A percentile compares a stretch with the other conserved stretches of the same genome.
Evolutionary conservation across 768 basidiomycete species (phyloP).

Genomic region (Pleurotus citrinopileatus): DNA sequence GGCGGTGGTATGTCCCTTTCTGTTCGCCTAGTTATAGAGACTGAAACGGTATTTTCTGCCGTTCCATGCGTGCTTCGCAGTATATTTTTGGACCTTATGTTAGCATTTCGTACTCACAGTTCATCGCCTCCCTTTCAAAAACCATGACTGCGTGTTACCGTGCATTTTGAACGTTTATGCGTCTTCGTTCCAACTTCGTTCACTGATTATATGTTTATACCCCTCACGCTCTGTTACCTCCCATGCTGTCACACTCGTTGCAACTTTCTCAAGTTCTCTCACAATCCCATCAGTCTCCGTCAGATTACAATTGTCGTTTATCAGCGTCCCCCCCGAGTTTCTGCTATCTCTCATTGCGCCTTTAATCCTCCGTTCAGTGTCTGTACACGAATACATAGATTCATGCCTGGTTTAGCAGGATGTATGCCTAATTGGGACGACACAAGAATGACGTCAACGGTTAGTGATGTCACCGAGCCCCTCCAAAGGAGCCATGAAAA

Average conservation of each 20-base stretch:
- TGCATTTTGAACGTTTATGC: no score
- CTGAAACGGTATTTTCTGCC: no score
- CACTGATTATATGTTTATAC: neutral
- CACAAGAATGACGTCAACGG: neutral
- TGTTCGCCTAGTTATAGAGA: no score
- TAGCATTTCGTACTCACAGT: no score
- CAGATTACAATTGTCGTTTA: no score
- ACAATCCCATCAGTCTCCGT: neutral
- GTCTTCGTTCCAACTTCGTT: no score
- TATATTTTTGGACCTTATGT: no score
- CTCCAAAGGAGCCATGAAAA: no score
- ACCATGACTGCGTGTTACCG: no score
- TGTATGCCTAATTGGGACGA: neutral
- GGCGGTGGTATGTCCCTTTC: neutral
- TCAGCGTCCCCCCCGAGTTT: neutral
- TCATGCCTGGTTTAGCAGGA: neutral
- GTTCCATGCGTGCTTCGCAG: no score
- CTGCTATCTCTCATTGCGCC: neutral
- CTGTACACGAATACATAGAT: neutral
- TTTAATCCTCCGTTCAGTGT: no score
- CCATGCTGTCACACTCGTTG: neutral
- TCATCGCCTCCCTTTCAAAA: no score
- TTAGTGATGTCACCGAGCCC: neutral
- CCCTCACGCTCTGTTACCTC: neutral
- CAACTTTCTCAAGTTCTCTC: neutral